phyloP scores from a whole-genome alignment of 2,329 filamentous ascomycete species.

The Fusarium goolgardi region DNA sequence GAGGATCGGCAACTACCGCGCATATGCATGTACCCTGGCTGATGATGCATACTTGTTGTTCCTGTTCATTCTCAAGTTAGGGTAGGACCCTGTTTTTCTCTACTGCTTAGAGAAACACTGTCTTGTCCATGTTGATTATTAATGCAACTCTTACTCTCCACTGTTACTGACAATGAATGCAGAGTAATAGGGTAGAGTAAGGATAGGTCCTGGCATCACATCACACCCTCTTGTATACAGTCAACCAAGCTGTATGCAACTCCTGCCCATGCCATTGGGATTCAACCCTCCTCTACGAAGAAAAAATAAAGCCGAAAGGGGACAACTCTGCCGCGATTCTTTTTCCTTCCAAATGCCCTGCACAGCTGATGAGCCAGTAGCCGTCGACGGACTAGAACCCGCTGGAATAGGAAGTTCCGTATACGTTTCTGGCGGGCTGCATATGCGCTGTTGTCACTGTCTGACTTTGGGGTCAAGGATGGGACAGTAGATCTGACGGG shows the following conservation, averaged over 20 bases:
- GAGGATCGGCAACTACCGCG: not conserved
- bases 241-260: not conserved
- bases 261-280: conserved; percentile 8
- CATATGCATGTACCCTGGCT: not conserved
- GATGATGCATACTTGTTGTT: not conserved
- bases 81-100: not conserved
- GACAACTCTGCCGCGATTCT: not conserved
- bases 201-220: not conserved
- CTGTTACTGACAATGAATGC: not conserved
- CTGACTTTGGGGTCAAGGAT: conserved; percentile 5
- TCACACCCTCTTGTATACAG: conserved; percentile 17
- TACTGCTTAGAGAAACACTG: not conserved
- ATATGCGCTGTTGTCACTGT: conserved; percentile 20
- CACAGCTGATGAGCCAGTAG: conserved; percentile 18
- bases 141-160: not conserved
- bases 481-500: conserved; percentile 23
- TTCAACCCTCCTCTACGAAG: conserved; percentile 1
- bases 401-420: not conserved
- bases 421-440: conserved; percentile 28
- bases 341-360: not conserved
- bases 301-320: not conserved
- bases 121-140: not conserved
- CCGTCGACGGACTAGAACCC: not conserved
- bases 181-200: not conserved
- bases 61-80: not conserved